A percentile compares a stretch with the other conserved stretches of the same genome.
phyloP scores from a whole-genome alignment of 192 early-diverging fungal genomes.

The Backusella psychrophila region DNA sequence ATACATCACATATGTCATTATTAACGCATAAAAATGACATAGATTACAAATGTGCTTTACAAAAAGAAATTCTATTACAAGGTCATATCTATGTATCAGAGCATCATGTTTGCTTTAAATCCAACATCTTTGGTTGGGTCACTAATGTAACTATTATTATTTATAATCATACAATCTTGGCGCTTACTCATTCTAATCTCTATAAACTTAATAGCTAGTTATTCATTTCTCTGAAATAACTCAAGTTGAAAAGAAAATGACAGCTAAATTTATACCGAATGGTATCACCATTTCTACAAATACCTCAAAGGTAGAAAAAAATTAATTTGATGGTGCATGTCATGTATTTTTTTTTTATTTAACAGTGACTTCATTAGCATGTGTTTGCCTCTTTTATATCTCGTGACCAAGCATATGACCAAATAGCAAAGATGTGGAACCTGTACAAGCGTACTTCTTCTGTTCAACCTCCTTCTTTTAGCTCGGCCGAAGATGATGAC shows the following conservation, averaged over 20 bases:
- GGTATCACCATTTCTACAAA: slow-evolving; percentile 77
- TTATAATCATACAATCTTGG: neutral
- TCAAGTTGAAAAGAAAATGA: slow-evolving; percentile 80
- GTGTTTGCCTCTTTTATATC: slow-evolving; percentile 86
- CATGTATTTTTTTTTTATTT: neutral
- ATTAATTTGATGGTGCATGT: neutral
- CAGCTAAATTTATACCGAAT: slow-evolving; percentile 86
- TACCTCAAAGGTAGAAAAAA: slow-evolving; percentile 45
- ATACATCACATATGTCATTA: neutral
- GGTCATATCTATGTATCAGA: slow-evolving; percentile 83
- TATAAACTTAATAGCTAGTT: slow-evolving; percentile 43
- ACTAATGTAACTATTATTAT: slow-evolving; percentile 52
- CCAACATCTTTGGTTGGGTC: slow-evolving; percentile 90
- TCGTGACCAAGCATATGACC: slow-evolving; percentile 74
- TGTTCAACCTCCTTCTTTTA: slow-evolving; percentile 2
- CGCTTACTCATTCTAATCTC: neutral
- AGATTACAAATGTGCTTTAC: slow-evolving; percentile 83
- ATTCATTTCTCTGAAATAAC: slow-evolving; percentile 78
- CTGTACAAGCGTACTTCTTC: neutral
- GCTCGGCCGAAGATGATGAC: neutral
- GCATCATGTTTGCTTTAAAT: slow-evolving; percentile 78
- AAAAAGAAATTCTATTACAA: slow-evolving; percentile 86
- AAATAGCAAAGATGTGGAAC: slow-evolving; percentile 66
- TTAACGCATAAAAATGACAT: slow-evolving; percentile 10
- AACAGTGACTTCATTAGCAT: slow-evolving; percentile 38